Base-by-base conservation (phyloP, 768 basidiomycete species). In the Piloderma croceum region DNA sequence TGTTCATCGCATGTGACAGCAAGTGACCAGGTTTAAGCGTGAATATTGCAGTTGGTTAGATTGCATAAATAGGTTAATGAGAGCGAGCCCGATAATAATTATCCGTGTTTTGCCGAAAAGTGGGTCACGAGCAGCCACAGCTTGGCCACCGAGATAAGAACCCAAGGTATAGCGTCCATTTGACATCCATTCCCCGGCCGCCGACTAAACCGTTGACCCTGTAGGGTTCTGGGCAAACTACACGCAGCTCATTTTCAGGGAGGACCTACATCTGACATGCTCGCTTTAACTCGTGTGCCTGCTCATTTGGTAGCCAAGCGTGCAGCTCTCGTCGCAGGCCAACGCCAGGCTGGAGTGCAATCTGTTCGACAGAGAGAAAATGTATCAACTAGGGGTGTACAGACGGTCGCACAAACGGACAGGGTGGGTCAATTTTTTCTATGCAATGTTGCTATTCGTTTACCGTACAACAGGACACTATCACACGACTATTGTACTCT, bases 401-500 rank as follows among this genome's bases (percentile, higher is more conserved):
- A 81, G 51, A 74, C 76, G 47, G 70, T 74, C 43, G 79, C 81
- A 7, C 84, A 87, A 58, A 83, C 83, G 5, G 84, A 88, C 66
- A 67, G 84, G 54, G 84, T 86, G 49, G 31, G 74, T 69, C 39
- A 15, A 6, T 43, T 25, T 18, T 11, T 15, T 29, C 27, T 29
- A 15, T 29, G 27, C 27, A 15, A 15, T 29, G 27, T 9, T 29
- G 27, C 10, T 15, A 9, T 29, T 9, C 10, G 27, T 15, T 29
- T 29, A 29, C 15, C 27, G 10, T 29, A 41, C 23, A 18, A 10
- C 53, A 94, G 93, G 96, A 99, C 57, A 98, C 94, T 2, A 98
- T 99, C 53, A 92, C 90, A 38, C 85, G 96, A 34, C 73, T 99
- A 10, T 75, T 99, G 27, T 97, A 98, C 67, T 97, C 94, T 17